Conservation (phyloP, 208 protist genomes). For the Acanthamoeba lenticulata region DNA sequence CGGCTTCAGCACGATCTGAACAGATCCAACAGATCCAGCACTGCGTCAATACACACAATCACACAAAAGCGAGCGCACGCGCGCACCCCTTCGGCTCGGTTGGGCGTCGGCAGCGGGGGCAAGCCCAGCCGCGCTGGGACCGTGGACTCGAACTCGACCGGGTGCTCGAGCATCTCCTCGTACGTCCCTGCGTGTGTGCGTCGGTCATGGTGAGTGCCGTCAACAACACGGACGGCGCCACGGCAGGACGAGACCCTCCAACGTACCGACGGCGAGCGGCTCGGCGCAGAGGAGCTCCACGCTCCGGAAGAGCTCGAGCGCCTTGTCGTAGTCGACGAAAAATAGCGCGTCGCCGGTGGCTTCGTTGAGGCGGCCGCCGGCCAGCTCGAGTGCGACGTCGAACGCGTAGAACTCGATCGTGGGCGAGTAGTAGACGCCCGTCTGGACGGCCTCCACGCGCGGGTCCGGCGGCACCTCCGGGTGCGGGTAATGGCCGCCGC, state of each 20-base stretch:
- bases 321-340: slow-evolving; percentile 16
- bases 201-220: no score
- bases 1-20: slow-evolving; percentile 1
- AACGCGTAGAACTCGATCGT: slow-evolving; percentile 60
- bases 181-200: slow-evolving; percentile 51
- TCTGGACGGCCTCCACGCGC: slow-evolving; percentile 41
- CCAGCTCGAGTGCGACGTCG: slow-evolving; percentile 15
- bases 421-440: slow-evolving; percentile 54
- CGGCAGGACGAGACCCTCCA: no score
- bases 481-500: slow-evolving; percentile 12
- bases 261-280: not conserved
- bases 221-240: no score
- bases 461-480: not conserved
- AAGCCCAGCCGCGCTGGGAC: slow-evolving; percentile 36
- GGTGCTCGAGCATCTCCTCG: slow-evolving; percentile 24
- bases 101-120: not conserved
- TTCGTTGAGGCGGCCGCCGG: not conserved
- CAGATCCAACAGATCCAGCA: not conserved
- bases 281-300: slow-evolving; percentile 7
- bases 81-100: not conserved
- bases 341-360: not conserved
- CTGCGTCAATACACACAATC: not conserved
- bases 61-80: not conserved
- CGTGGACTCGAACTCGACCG: slow-evolving; percentile 57
- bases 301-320: slow-evolving; percentile 2